Evolutionary conservation across 192 early-diverging fungal species (phyloP).

Genomic region (Anaeromyces robustus): DNA sequence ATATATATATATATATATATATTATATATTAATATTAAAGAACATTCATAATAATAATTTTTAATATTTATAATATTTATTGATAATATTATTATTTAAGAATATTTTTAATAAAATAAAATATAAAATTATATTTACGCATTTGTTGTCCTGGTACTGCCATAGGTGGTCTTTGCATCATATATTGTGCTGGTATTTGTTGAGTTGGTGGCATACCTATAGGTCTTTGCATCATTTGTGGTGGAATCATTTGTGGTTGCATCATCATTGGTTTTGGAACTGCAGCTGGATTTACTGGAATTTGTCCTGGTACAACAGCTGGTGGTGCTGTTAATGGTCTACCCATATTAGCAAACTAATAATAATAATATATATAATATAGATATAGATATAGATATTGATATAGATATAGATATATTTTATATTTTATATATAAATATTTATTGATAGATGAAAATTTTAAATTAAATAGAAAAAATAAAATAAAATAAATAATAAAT

Average conservation of each 20-base stretch:
- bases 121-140: neutral
- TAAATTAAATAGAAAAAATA: too few relatives aligned
- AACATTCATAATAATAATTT: too few relatives aligned
- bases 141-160: neutral
- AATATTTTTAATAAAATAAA: too few relatives aligned
- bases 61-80: too few relatives aligned
- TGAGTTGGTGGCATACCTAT: neutral
- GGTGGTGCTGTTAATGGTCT: neutral
- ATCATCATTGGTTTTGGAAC: neutral
- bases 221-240: neutral
- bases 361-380: neutral
- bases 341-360: neutral
- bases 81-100: too few relatives aligned
- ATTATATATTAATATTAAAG: too few relatives aligned
- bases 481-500: too few relatives aligned
- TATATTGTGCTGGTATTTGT: neutral
- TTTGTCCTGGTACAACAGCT: neutral
- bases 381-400: too few relatives aligned
- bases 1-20: too few relatives aligned
- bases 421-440: too few relatives aligned
- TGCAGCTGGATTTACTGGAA: neutral
- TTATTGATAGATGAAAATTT: too few relatives aligned
- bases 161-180: neutral
- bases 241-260: neutral
- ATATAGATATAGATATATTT: too few relatives aligned